Evolutionary conservation across 2,329 filamentous ascomycete genomes (phyloP).

Genomic region (Pezicula neosporulosa): DNA sequence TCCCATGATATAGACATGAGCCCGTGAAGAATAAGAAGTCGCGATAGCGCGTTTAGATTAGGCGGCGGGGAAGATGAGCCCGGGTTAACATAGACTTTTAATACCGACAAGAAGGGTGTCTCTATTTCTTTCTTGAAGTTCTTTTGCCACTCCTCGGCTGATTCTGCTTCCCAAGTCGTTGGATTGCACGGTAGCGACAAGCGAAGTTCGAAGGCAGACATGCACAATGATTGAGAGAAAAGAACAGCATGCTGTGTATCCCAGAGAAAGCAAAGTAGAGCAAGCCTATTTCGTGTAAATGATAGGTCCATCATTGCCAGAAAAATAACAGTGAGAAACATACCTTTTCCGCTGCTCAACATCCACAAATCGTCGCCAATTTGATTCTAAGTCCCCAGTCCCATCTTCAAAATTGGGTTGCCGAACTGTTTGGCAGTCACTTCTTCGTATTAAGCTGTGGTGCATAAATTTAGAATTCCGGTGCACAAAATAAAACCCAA

Average conservation of each 20-base stretch:
- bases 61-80: slow-evolving; percentile 30
- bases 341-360: slow-evolving; percentile 56
- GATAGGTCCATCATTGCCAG: too few relatives aligned
- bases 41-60: slow-evolving; percentile 46
- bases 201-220: slow-evolving; percentile 61
- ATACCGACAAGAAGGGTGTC: slow-evolving; percentile 44
- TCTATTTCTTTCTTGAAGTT: slow-evolving; percentile 26
- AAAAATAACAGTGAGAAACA: background rate
- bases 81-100: slow-evolving; percentile 54
- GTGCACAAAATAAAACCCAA: background rate
- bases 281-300: slow-evolving; percentile 34
- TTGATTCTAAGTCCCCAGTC: slow-evolving; percentile 36
- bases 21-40: slow-evolving; percentile 54
- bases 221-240: slow-evolving; percentile 63
- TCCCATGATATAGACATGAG: slow-evolving; percentile 62
- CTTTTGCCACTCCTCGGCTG: slow-evolving; percentile 44
- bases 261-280: slow-evolving; percentile 63
- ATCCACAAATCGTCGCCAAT: slow-evolving; percentile 51
- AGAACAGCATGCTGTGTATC: slow-evolving; percentile 62
- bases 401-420: slow-evolving; percentile 31
- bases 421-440: slow-evolving; percentile 45
- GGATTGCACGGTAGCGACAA: slow-evolving; percentile 53
- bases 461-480: background rate
- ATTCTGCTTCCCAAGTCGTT: slow-evolving; percentile 52
- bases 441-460: slow-evolving; percentile 41